Conservation (phyloP, 371 early-diverging fungal species). For the Circinella umbellata region DNA sequence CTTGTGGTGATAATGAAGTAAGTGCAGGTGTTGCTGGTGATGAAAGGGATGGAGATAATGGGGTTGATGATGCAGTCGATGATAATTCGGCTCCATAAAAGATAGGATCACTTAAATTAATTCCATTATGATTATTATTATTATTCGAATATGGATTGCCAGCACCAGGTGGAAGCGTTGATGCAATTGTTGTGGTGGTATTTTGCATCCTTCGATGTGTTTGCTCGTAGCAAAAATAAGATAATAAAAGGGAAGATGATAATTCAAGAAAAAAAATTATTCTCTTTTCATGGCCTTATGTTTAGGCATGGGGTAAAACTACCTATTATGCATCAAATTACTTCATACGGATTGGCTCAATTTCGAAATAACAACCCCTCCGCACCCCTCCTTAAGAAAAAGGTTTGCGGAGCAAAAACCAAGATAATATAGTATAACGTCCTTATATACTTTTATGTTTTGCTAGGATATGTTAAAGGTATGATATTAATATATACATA, state of each 20-base stretch:
- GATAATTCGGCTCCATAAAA: background rate
- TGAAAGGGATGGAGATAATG: constrained; percentile 12
- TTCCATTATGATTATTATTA: background rate
- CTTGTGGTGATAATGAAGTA: constrained; percentile 10
- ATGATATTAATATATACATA: too few relatives aligned
- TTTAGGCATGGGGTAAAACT: background rate
- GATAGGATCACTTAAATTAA: background rate
- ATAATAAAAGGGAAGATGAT: background rate
- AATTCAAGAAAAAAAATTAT: background rate
- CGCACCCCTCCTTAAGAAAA: too few relatives aligned
- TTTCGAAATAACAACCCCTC: background rate
- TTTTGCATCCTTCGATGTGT: background rate
- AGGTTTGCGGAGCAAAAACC: too few relatives aligned
- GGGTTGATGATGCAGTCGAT: constrained; percentile 7
- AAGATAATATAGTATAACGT: too few relatives aligned
- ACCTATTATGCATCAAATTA: background rate
- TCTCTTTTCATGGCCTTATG: background rate
- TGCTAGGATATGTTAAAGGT: too few relatives aligned
- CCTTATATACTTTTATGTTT: too few relatives aligned
- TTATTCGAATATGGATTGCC: background rate
- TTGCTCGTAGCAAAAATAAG: background rate
- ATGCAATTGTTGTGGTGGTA: background rate
- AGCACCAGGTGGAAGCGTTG: background rate
- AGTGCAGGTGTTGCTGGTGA: constrained; percentile 6
- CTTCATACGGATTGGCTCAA: background rate